Percentiles rank a stretch among this genome's conserved stretches.
Conservation (phyloP, 257 asterid species). For the Ligustrum vulgare region DNA sequence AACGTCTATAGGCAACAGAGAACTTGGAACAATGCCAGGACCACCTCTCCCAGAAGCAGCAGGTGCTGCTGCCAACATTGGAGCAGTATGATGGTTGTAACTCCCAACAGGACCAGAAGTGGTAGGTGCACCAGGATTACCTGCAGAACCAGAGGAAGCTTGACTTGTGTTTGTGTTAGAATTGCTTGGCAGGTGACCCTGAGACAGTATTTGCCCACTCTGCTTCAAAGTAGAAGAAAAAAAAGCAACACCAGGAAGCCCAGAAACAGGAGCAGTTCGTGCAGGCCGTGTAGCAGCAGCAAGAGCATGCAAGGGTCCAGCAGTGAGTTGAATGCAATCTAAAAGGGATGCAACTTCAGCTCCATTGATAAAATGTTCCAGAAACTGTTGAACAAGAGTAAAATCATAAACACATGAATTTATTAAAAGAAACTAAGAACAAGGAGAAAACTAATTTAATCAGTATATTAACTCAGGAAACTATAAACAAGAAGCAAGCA, state of each 20-base stretch:
- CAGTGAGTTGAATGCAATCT: conserved; percentile 96
- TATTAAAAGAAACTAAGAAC: conserved; percentile 15
- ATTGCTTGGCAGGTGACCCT: conserved; percentile 49
- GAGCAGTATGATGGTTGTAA: conserved; percentile 57
- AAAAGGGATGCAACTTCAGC: conserved; percentile 94
- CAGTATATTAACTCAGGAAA: not conserved
- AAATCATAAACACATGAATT: conserved; percentile 11
- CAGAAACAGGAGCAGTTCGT: conserved; percentile 98
- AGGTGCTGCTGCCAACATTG: conserved; percentile 76
- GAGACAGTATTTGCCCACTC: conserved; percentile 56
- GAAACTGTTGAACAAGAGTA: conserved; percentile 56
- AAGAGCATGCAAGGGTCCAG: conserved; percentile 99
- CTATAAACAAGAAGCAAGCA: not conserved
- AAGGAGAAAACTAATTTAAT: conserved; percentile 20
- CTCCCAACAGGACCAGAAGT: conserved; percentile 52
- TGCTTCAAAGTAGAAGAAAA: conserved; percentile 69
- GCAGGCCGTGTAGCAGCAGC: conserved; percentile 99
- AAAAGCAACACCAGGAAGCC: conserved; percentile 63
- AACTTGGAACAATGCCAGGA: conserved; percentile 98
- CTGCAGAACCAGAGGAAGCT: conserved; percentile 60
- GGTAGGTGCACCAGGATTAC: conserved; percentile 47
- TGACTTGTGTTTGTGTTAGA: conserved; percentile 53
- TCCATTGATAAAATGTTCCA: conserved; percentile 97
- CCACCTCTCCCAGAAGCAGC: conserved; percentile 97
- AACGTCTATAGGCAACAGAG: conserved; percentile 95